Conservation (phyloP, 1,139 yeast genomes). For the Yarrowia galli region DNA sequence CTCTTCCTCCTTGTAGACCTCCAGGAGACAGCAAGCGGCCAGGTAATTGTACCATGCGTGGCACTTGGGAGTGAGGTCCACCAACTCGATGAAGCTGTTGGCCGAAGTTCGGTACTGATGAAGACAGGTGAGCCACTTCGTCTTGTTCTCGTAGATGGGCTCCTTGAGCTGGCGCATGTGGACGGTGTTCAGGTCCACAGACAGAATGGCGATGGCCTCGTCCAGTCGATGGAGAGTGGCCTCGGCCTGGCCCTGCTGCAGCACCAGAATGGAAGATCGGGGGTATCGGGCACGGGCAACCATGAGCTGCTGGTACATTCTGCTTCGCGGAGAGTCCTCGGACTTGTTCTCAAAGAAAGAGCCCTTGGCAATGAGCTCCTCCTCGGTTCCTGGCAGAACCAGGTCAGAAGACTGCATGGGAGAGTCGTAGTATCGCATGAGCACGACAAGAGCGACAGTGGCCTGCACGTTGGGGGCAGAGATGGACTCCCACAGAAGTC, state of each 20-base stretch:
- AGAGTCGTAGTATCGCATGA: conserved; percentile 89
- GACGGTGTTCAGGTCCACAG: conserved; percentile 67
- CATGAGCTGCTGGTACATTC: conserved; percentile 52
- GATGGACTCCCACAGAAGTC: conserved; percentile 85
- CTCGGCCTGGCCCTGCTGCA: conserved; percentile 87
- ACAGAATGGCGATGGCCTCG: conserved; percentile 71
- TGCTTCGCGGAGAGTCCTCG: conserved; percentile 33
- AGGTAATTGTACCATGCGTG: conserved; percentile 84
- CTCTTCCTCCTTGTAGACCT: conserved; percentile 55
- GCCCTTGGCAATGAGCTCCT: conserved; percentile 43
- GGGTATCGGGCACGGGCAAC: conserved; percentile 81
- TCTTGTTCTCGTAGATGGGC: conserved; percentile 80
- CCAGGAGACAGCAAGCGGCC: conserved; percentile 88
- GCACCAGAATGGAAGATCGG: conserved; percentile 86
- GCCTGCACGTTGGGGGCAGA: conserved; percentile 86
- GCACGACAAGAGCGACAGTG: conserved; percentile 80
- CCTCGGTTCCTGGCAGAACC: conserved; percentile 51
- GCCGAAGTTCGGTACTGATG: conserved; percentile 87
- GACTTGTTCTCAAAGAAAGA: conserved; percentile 30
- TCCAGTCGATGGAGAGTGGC: conserved; percentile 69
- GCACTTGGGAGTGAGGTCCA: conserved; percentile 87
- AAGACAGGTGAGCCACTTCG: conserved; percentile 74
- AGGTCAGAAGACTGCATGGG: conserved; percentile 93
- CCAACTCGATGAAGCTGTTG: conserved; percentile 67
- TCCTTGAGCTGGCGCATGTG: conserved; percentile 95